Evolutionary conservation across 495 filamentous ascomycete genomes (phyloP).

Genomic region (Mycothermus thermophilus): DNA sequence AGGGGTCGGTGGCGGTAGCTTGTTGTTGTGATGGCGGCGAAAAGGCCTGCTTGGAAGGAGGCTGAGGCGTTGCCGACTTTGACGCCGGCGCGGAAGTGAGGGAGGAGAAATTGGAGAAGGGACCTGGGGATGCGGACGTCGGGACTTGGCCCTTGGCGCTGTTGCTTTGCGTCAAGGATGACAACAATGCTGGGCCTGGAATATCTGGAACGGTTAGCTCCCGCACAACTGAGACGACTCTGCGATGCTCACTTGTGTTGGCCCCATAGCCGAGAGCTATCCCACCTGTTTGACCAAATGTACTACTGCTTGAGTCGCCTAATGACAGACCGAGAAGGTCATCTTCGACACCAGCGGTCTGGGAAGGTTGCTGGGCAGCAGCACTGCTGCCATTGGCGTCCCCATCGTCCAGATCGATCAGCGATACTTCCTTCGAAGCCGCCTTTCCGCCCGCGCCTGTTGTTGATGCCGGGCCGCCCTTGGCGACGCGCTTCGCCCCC

Average conservation of each 20-base stretch:
- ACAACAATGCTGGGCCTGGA: constrained; percentile 50
- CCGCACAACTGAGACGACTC: too few relatives aligned
- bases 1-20: constrained; percentile 43
- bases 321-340: constrained; percentile 41
- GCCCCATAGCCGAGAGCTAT: constrained; percentile 75
- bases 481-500: constrained; percentile 69
- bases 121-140: constrained; percentile 22
- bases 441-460: constrained; percentile 55
- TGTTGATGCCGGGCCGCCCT: constrained; percentile 53
- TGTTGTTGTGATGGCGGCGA: constrained; percentile 26
- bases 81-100: constrained; percentile 31
- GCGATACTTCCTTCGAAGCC: constrained; percentile 70
- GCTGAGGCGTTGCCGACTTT: constrained; percentile 37
- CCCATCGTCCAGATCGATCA: constrained; percentile 79
- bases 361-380: constrained; percentile 14
- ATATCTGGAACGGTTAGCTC: constrained; percentile 29
- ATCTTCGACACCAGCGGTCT: constrained; percentile 32
- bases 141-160: constrained; percentile 32
- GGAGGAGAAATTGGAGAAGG: constrained; percentile 50
- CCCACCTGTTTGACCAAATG: constrained; percentile 58
- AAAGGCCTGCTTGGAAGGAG: constrained; percentile 25
- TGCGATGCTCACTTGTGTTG: constrained; percentile 51
- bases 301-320: constrained; percentile 22
- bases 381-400: constrained; percentile 43
- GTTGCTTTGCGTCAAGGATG: constrained; percentile 46